Evolutionary conservation across 768 basidiomycete species (phyloP).

Genomic region (Calvatia gigantea): DNA sequence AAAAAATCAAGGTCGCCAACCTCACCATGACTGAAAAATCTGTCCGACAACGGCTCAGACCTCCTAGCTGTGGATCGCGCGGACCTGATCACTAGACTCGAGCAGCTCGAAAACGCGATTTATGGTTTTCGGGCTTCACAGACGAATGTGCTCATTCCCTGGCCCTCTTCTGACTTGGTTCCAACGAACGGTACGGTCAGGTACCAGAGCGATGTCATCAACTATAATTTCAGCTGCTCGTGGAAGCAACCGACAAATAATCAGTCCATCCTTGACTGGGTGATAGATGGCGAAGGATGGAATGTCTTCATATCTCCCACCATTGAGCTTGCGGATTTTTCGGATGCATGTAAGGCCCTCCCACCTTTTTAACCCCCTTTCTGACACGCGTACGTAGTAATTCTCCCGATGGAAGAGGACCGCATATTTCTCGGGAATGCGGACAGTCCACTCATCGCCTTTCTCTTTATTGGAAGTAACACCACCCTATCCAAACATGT

Average conservation of each 20-base stretch:
- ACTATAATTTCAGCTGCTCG: neutral
- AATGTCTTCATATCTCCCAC: neutral
- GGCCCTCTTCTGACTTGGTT: conserved; percentile 1
- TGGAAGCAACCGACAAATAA: neutral
- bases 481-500: neutral
- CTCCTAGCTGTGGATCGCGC: neutral
- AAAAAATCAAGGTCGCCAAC: neutral
- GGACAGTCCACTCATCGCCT: neutral
- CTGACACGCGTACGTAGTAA: neutral
- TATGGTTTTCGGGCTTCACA: neutral
- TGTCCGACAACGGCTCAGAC: too few species aligned
- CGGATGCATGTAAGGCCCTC: neutral
- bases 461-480: conserved; percentile 6
- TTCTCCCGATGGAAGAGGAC: neutral
- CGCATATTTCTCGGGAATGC: neutral
- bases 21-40: neutral
- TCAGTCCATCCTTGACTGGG: neutral
- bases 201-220: conserved; percentile 1
- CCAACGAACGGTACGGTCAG: neutral
- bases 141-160: conserved; percentile 1
- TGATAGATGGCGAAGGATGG: neutral
- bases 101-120: neutral
- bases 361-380: neutral
- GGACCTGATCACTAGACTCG: neutral
- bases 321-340: neutral